A percentile compares a stretch with the other conserved stretches of the same genome.
Evolutionary conservation across 2,329 filamentous ascomycete species (phyloP).

Genomic region (Monosporascus cannonballus): DNA sequence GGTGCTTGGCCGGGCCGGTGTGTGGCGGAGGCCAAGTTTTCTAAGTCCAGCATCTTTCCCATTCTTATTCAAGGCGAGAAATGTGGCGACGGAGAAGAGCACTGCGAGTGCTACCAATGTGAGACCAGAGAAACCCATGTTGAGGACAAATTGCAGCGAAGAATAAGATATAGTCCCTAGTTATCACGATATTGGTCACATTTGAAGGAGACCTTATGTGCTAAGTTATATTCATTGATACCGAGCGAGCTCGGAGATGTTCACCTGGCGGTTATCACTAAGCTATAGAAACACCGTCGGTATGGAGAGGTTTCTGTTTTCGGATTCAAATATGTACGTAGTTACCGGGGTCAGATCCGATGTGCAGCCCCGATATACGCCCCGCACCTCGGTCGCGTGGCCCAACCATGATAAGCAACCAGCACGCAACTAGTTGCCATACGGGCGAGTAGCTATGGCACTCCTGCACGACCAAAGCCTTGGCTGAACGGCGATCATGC

Average conservation of each 20-base stretch:
- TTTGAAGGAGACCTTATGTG: too few relatives aligned
- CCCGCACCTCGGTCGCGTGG: not conserved
- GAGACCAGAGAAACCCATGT: constrained; percentile 7
- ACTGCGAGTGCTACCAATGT: constrained; percentile 16
- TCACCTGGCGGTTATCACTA: too few relatives aligned
- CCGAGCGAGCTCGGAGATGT: too few relatives aligned
- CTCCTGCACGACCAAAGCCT: not conserved
- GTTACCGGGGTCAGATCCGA: too few relatives aligned
- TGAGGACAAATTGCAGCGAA: not conserved
- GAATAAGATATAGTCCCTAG: not conserved
- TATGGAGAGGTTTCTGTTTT: not conserved
- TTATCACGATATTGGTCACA: not conserved
- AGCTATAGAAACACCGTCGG: too few relatives aligned
- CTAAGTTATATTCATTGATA: too few relatives aligned
- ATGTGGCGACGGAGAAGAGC: constrained; percentile 14
- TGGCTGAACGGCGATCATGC: not conserved
- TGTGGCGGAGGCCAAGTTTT: constrained; percentile 12
- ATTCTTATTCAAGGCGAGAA: constrained; percentile 10
- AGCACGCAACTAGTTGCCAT: not conserved
- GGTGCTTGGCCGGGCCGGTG: constrained; percentile 12
- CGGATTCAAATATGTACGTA: too few relatives aligned
- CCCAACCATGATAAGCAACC: not conserved
- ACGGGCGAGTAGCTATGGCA: not conserved
- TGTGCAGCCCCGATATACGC: not conserved
- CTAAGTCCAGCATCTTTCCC: constrained; percentile 13